These are phyloP conservation scores for Deinandra increscens DNA, from an alignment of 129 eudicot genomes.

Conservation along the genomic window DNA sequence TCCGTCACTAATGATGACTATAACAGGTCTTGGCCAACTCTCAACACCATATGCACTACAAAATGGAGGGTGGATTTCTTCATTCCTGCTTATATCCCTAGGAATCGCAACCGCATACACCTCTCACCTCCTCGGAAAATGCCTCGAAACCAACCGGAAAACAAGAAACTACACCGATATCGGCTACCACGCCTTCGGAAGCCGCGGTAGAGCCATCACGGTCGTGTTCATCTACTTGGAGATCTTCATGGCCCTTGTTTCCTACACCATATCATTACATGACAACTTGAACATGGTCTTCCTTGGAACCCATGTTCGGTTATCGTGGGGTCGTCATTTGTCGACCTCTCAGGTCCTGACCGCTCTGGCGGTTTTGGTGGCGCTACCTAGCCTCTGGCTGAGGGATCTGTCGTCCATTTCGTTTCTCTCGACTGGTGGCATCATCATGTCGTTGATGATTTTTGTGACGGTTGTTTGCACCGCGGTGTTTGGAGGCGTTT, in stretches of 20 bases:
- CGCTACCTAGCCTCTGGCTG: constrained; percentile 82
- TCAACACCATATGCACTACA: constrained; percentile 82
- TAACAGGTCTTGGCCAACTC: constrained; percentile 79
- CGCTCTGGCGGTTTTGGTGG: constrained; percentile 58
- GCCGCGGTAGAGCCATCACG: constrained; percentile 52
- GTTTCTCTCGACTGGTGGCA: constrained; percentile 68
- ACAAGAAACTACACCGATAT: constrained; percentile 69
- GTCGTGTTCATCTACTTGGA: constrained; percentile 67
- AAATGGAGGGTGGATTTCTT: constrained; percentile 81
- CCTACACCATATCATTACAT: constrained; percentile 93
- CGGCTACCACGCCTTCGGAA: constrained; percentile 67
- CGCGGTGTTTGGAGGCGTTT: constrained; percentile 58
- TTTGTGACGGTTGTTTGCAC: constrained; percentile 65
- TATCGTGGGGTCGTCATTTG: constrained; percentile 34
- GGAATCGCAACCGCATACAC: constrained; percentile 60
- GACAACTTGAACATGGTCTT: constrained; percentile 71
- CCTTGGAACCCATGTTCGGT: constrained; percentile 35
- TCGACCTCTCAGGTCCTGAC: constrained; percentile 63
- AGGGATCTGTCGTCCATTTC: constrained; percentile 78
- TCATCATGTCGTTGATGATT: constrained; percentile 68
- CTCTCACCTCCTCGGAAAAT: constrained; percentile 74
- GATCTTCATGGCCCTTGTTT: constrained; percentile 87
- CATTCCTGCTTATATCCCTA: constrained; percentile 61
- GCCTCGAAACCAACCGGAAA: constrained; percentile 54
- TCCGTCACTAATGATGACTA: background rate